Evolutionary conservation across 306 rosid species (phyloP).

Genomic region (Rosa rugosa): DNA sequence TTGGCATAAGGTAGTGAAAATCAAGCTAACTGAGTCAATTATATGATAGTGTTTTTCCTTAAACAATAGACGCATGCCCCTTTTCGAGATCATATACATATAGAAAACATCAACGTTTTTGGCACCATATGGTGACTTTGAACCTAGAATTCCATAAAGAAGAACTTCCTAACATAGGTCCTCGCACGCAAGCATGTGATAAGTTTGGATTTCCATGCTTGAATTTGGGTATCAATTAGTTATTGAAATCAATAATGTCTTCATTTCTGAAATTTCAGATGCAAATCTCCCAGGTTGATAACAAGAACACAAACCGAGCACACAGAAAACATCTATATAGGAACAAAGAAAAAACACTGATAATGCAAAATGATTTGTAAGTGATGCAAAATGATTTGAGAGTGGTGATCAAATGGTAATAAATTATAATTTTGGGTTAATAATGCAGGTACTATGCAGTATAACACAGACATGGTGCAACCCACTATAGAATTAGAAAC

Average conservation of each 20-base stretch:
- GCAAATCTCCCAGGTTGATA: background rate
- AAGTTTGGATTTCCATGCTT: conserved; percentile 11
- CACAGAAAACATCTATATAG: background rate
- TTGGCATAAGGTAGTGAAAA: background rate
- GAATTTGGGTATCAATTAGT: background rate
- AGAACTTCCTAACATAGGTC: conserved; percentile 3
- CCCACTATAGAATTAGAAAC: conserved; percentile 9
- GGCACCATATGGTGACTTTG: conserved; percentile 10
- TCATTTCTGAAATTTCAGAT: background rate
- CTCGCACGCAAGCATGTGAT: conserved; percentile 21
- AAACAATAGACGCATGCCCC: conserved; percentile 4
- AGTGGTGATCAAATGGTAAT: background rate
- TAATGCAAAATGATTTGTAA: background rate
- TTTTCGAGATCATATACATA: conserved; percentile 1
- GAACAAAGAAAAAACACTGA: background rate
- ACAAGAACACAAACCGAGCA: background rate
- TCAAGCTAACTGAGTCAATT: background rate
- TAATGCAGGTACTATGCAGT: conserved; percentile 11
- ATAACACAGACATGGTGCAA: background rate
- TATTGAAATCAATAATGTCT: background rate
- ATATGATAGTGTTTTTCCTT: conserved; percentile 10
- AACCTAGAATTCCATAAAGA: conserved; percentile 1
- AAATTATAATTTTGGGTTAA: background rate
- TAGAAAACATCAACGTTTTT: conserved; percentile 8
- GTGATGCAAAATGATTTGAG: conserved; percentile 1